Evolutionary conservation across 352 stramenopile genomes (phyloP).

Genomic region (Phytophthora quininea): DNA sequence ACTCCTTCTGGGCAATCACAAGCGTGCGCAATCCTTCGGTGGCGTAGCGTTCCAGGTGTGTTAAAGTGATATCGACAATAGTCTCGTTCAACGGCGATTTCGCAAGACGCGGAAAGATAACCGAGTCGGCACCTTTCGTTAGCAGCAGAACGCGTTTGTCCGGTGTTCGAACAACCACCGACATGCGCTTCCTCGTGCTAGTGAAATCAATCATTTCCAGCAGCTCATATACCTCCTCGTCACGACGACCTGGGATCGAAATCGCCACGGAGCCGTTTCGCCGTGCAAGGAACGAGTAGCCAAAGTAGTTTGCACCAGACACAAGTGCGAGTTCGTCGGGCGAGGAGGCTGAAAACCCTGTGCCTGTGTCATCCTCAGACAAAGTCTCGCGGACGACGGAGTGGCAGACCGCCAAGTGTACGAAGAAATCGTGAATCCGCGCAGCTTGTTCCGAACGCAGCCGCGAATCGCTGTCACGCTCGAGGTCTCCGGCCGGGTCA

Average conservation of each 20-base stretch:
- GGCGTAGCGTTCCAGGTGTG: constrained; percentile 86
- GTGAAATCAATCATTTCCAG: constrained; percentile 98
- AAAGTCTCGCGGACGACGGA: constrained; percentile 82
- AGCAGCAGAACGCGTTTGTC: constrained; percentile 73
- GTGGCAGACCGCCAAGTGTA: constrained; percentile 84
- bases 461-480: constrained; percentile 51
- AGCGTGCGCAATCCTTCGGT: constrained; percentile 89
- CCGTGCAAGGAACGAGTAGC: constrained; percentile 73
- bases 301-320: constrained; percentile 81
- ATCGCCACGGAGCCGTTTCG: constrained; percentile 73
- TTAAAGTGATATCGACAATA: constrained; percentile 67
- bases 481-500: constrained; percentile 70
- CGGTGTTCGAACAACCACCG: constrained; percentile 92
- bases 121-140: constrained; percentile 86
- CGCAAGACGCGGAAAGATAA: constrained; percentile 74
- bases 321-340: constrained; percentile 85
- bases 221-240: constrained; percentile 79
- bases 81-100: constrained; percentile 9
- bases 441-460: constrained; percentile 57
- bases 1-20: constrained; percentile 86
- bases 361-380: constrained; percentile 40
- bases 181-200: constrained; percentile 98
- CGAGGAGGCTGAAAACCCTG: constrained; percentile 80
- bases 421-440: constrained; percentile 85
- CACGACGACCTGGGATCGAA: constrained; percentile 34